Evolutionary conservation across 176 grass and related monocot species (phyloP).

Genomic region (Aegilops speltoides): DNA sequence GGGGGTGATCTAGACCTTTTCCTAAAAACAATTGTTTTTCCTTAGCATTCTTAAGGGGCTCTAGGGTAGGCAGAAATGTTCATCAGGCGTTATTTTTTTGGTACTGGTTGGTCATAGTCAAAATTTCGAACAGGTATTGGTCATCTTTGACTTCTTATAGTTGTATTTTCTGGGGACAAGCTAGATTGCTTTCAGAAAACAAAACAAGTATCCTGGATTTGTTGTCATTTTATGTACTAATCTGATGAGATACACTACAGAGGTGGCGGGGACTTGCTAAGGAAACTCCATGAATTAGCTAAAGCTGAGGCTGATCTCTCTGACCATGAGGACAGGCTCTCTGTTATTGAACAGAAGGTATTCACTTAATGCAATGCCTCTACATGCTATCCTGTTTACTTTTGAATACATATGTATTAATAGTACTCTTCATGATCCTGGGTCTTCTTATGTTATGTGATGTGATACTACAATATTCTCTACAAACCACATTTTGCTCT

Average conservation of each 20-base stretch:
- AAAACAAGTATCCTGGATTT: neutral
- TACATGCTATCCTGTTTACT: neutral
- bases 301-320: slow-evolving; percentile 76
- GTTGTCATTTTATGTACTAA: slow-evolving; percentile 9
- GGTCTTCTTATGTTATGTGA: slow-evolving; percentile 10
- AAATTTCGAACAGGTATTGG: neutral
- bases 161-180: slow-evolving; percentile 24
- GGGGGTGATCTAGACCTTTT: neutral
- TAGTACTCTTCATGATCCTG: neutral
- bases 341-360: slow-evolving; percentile 78
- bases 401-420: slow-evolving; percentile 22
- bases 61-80: neutral
- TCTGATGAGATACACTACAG: slow-evolving; percentile 38
- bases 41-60: neutral
- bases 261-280: slow-evolving; percentile 63
- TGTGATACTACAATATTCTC: neutral
- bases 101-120: neutral
- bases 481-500: neutral
- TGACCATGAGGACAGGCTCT: slow-evolving; percentile 52
- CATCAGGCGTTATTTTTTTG: slow-evolving; percentile 1
- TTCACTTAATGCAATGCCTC: neutral
- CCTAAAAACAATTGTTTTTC: neutral
- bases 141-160: neutral
- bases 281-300: slow-evolving; percentile 73
- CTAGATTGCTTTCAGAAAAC: slow-evolving; percentile 13